phyloP scores from a whole-genome alignment of 228 moss, liverwort and hornwort species.

The Sphagnum magellanicum region DNA sequence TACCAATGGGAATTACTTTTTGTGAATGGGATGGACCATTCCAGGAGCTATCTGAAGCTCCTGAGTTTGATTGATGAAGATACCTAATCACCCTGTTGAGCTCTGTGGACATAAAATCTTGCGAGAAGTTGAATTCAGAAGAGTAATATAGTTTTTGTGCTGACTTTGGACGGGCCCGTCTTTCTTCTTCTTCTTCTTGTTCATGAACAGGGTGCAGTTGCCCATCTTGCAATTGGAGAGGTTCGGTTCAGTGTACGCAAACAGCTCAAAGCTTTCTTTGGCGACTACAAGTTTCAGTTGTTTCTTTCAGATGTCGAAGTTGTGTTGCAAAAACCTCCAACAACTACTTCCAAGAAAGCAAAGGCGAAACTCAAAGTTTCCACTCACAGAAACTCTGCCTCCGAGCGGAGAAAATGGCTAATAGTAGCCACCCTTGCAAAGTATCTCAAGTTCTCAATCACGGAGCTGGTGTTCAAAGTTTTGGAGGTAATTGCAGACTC shows the following conservation, averaged over 20 bases:
- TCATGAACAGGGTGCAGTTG: conserved; percentile 54
- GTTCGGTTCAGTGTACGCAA: conserved; percentile 72
- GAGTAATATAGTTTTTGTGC: too few species aligned
- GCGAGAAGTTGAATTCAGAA: too few species aligned
- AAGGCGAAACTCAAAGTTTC: conserved; percentile 24
- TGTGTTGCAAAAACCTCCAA: conserved; percentile 44
- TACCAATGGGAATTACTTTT: too few species aligned
- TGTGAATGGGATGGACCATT: too few species aligned
- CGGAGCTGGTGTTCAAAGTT: conserved; percentile 58
- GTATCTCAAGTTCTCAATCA: conserved; percentile 64
- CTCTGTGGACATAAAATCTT: too few species aligned
- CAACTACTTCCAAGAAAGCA: conserved; percentile 27
- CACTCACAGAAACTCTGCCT: conserved; percentile 38
- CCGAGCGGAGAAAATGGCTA: conserved; percentile 67
- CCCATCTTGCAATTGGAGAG: conserved; percentile 66
- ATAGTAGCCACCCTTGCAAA: conserved; percentile 66
- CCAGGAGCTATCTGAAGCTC: too few species aligned
- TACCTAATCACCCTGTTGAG: too few species aligned
- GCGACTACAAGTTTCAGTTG: conserved; percentile 82
- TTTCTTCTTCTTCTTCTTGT: too few species aligned
- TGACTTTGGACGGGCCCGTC: too few species aligned
- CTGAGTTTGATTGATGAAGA: too few species aligned
- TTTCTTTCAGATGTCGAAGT: conserved; percentile 80
- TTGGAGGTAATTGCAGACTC: conserved; percentile 26
- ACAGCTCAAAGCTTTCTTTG: conserved; percentile 61